These are phyloP conservation scores for Aspergillus ochraceus DNA, from an alignment of 2,329 filamentous ascomycete genomes.

Conservation along the genomic window DNA sequence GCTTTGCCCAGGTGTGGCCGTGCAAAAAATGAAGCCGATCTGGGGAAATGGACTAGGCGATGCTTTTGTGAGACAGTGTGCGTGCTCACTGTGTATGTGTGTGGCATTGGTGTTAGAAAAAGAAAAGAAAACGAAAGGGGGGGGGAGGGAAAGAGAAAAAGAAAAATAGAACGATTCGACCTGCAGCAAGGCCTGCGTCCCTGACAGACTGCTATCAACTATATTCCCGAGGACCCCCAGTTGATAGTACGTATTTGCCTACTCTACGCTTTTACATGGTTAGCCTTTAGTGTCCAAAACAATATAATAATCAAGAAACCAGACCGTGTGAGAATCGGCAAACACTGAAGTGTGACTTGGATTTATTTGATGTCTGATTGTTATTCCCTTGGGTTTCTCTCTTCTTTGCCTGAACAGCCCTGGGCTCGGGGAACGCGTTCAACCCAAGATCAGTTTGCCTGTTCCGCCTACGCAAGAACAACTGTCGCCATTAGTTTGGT, in stretches of 20 bases:
- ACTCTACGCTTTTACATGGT: no score
- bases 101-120: conserved; percentile 19
- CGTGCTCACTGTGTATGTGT: conserved; percentile 20
- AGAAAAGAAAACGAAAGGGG: background rate
- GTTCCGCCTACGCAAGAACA: background rate
- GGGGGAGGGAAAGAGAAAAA: background rate
- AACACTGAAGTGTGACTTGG: no score
- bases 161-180: conserved; percentile 2
- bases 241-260: no score
- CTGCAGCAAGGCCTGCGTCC: conserved; percentile 16
- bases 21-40: conserved; percentile 24
- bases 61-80: conserved; percentile 24
- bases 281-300: background rate
- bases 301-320: no score
- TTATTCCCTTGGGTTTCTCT: no score
- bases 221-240: conserved; percentile 9
- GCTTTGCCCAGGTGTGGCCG: conserved; percentile 15
- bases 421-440: no score
- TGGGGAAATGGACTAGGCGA: conserved; percentile 30
- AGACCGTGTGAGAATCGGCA: no score
- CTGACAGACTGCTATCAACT: conserved; percentile 14
- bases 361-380: no score
- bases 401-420: no score
- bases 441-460: background rate
- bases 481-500: no score